phyloP scores from a whole-genome alignment of 768 basidiomycete genomes.

The Xerocomellus intermedius region DNA sequence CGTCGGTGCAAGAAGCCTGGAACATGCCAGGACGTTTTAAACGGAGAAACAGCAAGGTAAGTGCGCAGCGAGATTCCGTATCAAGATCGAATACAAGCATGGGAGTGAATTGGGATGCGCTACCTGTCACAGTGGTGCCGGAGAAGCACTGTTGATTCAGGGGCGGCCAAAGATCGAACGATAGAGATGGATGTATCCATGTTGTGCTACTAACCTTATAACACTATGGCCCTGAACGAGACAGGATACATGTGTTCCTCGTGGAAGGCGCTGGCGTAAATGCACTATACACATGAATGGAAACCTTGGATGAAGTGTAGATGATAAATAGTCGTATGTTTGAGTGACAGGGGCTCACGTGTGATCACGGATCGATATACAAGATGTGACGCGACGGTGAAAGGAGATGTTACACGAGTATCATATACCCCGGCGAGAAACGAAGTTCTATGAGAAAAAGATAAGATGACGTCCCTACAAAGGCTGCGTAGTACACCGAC shows the following conservation, averaged over 20 bases:
- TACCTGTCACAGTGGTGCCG: background rate
- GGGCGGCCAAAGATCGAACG: background rate
- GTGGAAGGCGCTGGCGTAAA: background rate
- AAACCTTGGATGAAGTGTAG: background rate
- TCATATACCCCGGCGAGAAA: slow-evolving; percentile 29
- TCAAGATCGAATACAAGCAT: background rate
- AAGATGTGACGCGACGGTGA: background rate
- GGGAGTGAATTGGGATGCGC: background rate
- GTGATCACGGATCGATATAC: background rate
- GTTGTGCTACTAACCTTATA: background rate
- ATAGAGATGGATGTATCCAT: background rate
- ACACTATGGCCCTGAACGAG: background rate
- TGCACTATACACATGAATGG: background rate
- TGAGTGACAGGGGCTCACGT: background rate
- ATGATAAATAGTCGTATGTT: background rate
- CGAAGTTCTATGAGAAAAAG: slow-evolving; percentile 23
- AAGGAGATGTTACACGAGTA: background rate
- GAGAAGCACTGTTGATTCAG: background rate
- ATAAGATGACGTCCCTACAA: background rate
- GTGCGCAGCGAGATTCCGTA: background rate
- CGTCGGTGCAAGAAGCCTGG: background rate
- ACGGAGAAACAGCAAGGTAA: background rate
- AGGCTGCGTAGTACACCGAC: slow-evolving; percentile 1
- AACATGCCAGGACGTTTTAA: background rate
- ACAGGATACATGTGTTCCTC: background rate